Conservation (phyloP, 1,139 yeast species). For the Nakaseomyces nivariensis region DNA sequence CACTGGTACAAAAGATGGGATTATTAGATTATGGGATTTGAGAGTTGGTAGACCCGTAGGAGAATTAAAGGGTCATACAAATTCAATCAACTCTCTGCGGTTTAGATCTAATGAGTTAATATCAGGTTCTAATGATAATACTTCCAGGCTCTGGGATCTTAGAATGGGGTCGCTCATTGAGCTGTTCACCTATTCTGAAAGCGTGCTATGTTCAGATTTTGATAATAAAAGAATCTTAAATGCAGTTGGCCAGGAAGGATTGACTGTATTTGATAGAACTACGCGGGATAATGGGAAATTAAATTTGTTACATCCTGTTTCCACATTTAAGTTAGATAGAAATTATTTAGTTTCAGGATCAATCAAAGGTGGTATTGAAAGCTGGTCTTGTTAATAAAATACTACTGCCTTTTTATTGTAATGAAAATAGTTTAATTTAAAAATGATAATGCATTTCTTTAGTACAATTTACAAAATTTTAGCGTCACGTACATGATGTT, state of each 20-base stretch:
- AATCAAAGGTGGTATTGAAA: not conserved
- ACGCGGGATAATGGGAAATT: not conserved
- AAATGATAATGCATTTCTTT: not conserved
- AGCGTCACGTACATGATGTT: not conserved
- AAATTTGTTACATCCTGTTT: not conserved
- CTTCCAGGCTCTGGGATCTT: slow-evolving; percentile 63
- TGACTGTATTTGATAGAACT: not conserved
- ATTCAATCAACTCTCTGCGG: slow-evolving; percentile 56
- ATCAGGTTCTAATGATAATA: slow-evolving; percentile 57
- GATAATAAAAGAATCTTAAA: slow-evolving; percentile 25
- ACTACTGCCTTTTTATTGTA: not conserved
- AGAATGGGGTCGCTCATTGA: slow-evolving; percentile 54
- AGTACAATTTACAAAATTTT: not conserved
- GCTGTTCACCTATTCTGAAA: slow-evolving; percentile 47
- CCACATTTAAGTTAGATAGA: not conserved
- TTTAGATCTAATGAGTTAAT: slow-evolving; percentile 56
- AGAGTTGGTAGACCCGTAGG: slow-evolving; percentile 60
- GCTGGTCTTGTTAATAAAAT: not conserved
- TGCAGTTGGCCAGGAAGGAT: not conserved
- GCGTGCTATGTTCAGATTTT: slow-evolving; percentile 45
- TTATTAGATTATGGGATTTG: slow-evolving; percentile 67
- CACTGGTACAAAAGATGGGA: slow-evolving; percentile 67
- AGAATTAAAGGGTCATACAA: slow-evolving; percentile 59
- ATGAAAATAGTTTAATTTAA: too few relatives aligned
- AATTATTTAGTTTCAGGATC: not conserved